A percentile compares a stretch with the other conserved stretches of the same genome.
Conservation (phyloP, 768 basidiomycete species). For the Boletus reticulatus region DNA sequence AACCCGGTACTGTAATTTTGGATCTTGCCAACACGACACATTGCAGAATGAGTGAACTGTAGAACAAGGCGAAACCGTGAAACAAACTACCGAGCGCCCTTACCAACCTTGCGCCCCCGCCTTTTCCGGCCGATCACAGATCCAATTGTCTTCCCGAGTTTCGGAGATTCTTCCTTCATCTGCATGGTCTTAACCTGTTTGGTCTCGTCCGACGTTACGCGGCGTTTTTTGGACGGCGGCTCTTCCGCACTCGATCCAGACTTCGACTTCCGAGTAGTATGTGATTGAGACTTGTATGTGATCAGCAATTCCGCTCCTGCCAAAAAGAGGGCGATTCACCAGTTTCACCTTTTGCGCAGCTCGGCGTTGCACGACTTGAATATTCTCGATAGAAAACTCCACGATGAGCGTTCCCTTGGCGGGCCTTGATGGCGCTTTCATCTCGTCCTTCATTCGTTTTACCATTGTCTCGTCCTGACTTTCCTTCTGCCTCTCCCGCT, state of each 20-base stretch:
- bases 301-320: not conserved
- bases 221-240: constrained; percentile 41
- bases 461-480: constrained; percentile 49
- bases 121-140: constrained; percentile 80
- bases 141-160: constrained; percentile 49
- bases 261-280: not conserved
- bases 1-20: too few species aligned
- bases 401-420: constrained; percentile 62
- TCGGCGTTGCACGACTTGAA: constrained; percentile 82
- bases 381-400: constrained; percentile 97
- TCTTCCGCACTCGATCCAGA: constrained; percentile 27
- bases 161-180: constrained; percentile 18
- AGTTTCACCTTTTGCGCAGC: constrained; percentile 46
- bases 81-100: constrained; percentile 15
- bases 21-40: not conserved
- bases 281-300: constrained; percentile 6
- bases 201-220: constrained; percentile 25
- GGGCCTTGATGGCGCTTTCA: constrained; percentile 39
- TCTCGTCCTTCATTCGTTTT: constrained; percentile 59
- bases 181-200: constrained; percentile 24
- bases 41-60: not conserved
- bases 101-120: constrained; percentile 53
- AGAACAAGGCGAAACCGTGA: not conserved
- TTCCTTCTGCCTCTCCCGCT: constrained; percentile 49
- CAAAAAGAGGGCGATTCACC: not conserved